phyloP scores from a whole-genome alignment of 2,329 filamentous ascomycete species.

The Colletotrichum sp. region DNA sequence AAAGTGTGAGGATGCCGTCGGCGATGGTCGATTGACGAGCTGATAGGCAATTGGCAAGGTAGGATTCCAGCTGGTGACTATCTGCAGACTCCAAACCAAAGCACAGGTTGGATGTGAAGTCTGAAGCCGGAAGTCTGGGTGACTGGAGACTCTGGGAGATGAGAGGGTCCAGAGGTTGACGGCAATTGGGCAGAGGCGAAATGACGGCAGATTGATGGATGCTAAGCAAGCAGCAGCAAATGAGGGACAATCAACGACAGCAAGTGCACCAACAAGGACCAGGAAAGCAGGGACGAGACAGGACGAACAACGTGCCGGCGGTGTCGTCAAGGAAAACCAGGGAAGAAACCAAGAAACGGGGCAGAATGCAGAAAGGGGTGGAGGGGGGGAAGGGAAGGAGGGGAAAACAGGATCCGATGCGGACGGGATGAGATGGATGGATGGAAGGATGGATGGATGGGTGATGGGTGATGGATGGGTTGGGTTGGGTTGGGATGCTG shows the following conservation, averaged over 20 bases:
- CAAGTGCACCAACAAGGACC: background rate
- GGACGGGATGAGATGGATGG: background rate
- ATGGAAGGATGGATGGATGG: no score
- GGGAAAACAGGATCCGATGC: slow-evolving; percentile 6
- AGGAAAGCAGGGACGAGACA: slow-evolving; percentile 15
- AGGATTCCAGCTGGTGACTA: background rate
- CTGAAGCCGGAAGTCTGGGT: background rate
- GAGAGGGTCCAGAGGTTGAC: slow-evolving; percentile 2
- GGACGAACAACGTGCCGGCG: slow-evolving; percentile 19
- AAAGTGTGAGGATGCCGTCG: background rate
- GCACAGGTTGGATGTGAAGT: background rate
- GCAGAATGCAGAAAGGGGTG: background rate
- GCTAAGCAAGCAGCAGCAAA: slow-evolving; percentile 14
- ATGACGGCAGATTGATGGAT: slow-evolving; percentile 20
- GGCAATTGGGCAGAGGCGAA: slow-evolving; percentile 15
- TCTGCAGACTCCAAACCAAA: background rate
- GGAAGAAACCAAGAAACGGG: background rate
- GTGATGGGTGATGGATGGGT: background rate
- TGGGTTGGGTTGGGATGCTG: background rate
- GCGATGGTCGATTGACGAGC: background rate
- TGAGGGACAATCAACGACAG: slow-evolving; percentile 9
- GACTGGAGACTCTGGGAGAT: slow-evolving; percentile 8
- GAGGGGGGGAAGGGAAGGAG: background rate
- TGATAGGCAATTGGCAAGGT: background rate
- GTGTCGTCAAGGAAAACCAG: slow-evolving; percentile 14